phyloP scores from a whole-genome alignment of 129 eudicot species.

The Tagetes patula region DNA sequence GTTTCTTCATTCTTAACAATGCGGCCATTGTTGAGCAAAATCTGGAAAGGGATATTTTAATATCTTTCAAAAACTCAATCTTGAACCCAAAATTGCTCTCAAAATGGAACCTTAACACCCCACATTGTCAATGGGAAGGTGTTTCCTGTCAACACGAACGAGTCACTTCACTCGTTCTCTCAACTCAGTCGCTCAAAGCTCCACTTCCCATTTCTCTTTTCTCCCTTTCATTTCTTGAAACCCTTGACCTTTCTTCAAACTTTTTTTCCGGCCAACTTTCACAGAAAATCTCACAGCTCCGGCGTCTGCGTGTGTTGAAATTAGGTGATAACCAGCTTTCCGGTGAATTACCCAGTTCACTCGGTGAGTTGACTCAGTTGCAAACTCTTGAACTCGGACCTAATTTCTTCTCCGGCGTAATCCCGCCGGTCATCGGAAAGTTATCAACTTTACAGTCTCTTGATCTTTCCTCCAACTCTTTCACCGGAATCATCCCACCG shows the following conservation, averaged over 20 bases:
- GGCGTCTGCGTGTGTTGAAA: conserved; percentile 32
- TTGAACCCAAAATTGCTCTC: conserved; percentile 44
- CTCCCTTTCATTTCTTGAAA: conserved; percentile 40
- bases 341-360: conserved; percentile 58
- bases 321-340: conserved; percentile 49
- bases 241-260: conserved; percentile 62
- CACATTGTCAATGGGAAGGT: conserved; percentile 75
- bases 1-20: conserved; percentile 15
- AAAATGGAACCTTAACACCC: conserved; percentile 44
- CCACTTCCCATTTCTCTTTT: conserved; percentile 44
- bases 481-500: conserved; percentile 53
- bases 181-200: conserved; percentile 50
- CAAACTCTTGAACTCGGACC: conserved; percentile 56
- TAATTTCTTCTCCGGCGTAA: conserved; percentile 51
- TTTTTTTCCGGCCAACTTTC: conserved; percentile 42
- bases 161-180: conserved; percentile 54
- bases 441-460: conserved; percentile 39
- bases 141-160: conserved; percentile 48
- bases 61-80: conserved; percentile 57
- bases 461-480: conserved; percentile 60
- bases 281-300: conserved; percentile 39
- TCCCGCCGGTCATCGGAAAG: conserved; percentile 46
- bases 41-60: conserved; percentile 34
- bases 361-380: conserved; percentile 52
- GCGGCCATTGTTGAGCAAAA: conserved; percentile 24